Evolutionary conservation across 257 asterid species (phyloP).

Genomic region (Ligustrum vulgare): DNA sequence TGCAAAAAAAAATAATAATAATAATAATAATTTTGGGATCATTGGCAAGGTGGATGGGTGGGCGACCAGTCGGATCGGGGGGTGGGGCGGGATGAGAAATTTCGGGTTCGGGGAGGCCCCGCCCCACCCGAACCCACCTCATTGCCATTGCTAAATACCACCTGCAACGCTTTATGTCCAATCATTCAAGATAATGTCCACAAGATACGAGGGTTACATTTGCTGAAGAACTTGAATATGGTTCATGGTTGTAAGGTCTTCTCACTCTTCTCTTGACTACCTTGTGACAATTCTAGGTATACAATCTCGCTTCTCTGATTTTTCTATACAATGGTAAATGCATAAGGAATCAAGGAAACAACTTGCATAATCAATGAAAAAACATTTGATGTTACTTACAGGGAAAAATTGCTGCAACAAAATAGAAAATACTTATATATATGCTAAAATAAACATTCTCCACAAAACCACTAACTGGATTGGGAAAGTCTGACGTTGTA

Average conservation of each 20-base stretch:
- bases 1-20: too few relatives aligned
- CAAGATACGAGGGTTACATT: too few relatives aligned
- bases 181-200: background rate
- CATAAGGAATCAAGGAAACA: constrained; percentile 25
- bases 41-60: too few relatives aligned
- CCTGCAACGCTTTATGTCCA: too few relatives aligned
- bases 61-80: too few relatives aligned
- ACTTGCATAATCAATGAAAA: constrained; percentile 24
- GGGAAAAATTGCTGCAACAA: constrained; percentile 38
- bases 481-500: constrained; percentile 9
- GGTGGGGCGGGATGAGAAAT: too few relatives aligned
- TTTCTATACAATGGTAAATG: background rate
- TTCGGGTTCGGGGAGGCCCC: too few relatives aligned
- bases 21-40: too few relatives aligned
- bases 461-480: constrained; percentile 25
- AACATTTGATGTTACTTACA: constrained; percentile 45
- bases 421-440: constrained; percentile 23
- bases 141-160: too few relatives aligned
- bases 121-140: too few relatives aligned
- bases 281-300: too few relatives aligned
- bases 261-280: background rate
- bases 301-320: background rate
- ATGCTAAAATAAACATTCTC: constrained; percentile 28
- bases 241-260: background rate
- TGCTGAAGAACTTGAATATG: background rate